Conservation (phyloP, 1,284 basidiomycete genomes). For the Golubevia pallescens region DNA sequence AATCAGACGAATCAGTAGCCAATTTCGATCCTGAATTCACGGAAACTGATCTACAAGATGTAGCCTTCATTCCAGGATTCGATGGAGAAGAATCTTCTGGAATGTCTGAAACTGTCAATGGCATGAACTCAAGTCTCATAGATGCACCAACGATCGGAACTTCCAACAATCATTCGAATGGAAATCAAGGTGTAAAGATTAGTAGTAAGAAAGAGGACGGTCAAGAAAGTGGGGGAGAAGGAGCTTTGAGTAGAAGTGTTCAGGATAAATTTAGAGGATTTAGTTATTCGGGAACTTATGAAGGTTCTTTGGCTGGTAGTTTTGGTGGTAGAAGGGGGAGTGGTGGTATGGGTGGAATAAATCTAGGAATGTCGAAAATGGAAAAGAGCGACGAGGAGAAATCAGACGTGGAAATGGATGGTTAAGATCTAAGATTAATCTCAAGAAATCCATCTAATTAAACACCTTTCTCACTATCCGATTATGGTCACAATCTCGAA, state of each 20-base stretch:
- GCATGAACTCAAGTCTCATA: constrained; percentile 4
- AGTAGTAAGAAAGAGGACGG: constrained; percentile 8
- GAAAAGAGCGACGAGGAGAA: constrained; percentile 3
- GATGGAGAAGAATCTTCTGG: constrained; percentile 18
- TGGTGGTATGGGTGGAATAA: constrained; percentile 6
- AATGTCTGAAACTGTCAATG: constrained; percentile 15
- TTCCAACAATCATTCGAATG: constrained; percentile 13
- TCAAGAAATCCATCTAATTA: background rate
- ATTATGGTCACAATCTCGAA: too few relatives aligned
- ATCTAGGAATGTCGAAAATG: constrained; percentile 11
- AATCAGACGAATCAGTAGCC: constrained; percentile 94
- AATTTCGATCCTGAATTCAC: constrained; percentile 99
- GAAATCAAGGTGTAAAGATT: constrained; percentile 4
- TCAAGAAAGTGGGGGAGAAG: constrained; percentile 27
- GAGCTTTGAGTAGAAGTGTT: constrained; percentile 41
- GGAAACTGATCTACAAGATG: constrained; percentile 73
- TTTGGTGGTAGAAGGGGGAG: constrained; percentile 6
- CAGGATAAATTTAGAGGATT: constrained; percentile 64
- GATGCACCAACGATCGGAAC: constrained; percentile 9
- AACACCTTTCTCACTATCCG: too few relatives aligned
- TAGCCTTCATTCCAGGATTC: constrained; percentile 49
- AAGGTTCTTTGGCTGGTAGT: constrained; percentile 31
- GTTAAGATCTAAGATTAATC: too few relatives aligned
- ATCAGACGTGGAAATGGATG: background rate
- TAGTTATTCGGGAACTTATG: constrained; percentile 57